These are phyloP conservation scores for Penicillium nordicum DNA, from an alignment of 2,329 filamentous ascomycete genomes.

Conservation along the genomic window DNA sequence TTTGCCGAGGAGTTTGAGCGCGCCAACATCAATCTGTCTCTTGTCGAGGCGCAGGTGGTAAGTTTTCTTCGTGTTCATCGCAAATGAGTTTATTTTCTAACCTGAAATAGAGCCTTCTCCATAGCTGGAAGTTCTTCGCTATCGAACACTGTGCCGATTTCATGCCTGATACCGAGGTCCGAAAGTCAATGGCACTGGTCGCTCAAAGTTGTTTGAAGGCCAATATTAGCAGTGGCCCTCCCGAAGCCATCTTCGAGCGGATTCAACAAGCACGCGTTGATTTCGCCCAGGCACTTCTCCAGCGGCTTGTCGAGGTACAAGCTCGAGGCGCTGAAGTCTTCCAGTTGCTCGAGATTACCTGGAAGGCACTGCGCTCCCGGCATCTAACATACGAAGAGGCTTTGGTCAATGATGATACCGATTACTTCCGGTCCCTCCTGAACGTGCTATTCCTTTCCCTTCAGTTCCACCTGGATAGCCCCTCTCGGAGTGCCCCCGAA, in stretches of 20 bases:
- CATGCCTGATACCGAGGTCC: conserved; percentile 53
- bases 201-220: conserved; percentile 73
- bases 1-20: conserved; percentile 78
- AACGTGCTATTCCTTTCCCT: conserved; percentile 82
- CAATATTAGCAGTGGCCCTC: conserved; percentile 68
- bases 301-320: conserved; percentile 65
- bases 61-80: conserved; percentile 30
- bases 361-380: conserved; percentile 57
- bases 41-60: conserved; percentile 88
- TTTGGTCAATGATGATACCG: conserved; percentile 54
- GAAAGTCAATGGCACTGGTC: conserved; percentile 69
- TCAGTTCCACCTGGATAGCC: conserved; percentile 47
- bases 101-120: conserved; percentile 64
- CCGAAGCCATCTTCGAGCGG: conserved; percentile 76
- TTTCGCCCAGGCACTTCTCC: conserved; percentile 76
- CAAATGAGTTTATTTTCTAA: conserved; percentile 26
- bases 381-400: conserved; percentile 59
- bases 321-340: conserved; percentile 52
- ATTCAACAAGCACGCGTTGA: conserved; percentile 74
- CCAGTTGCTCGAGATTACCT: conserved; percentile 55
- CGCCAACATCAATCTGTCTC: conserved; percentile 85
- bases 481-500: conserved; percentile 35
- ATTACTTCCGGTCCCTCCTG: conserved; percentile 79
- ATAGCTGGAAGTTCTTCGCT: conserved; percentile 84
- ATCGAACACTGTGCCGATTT: conserved; percentile 73